A percentile compares a stretch with the other conserved stretches of the same genome.
phyloP scores from a whole-genome alignment of 768 basidiomycete species.

The Trametes meyenii region DNA sequence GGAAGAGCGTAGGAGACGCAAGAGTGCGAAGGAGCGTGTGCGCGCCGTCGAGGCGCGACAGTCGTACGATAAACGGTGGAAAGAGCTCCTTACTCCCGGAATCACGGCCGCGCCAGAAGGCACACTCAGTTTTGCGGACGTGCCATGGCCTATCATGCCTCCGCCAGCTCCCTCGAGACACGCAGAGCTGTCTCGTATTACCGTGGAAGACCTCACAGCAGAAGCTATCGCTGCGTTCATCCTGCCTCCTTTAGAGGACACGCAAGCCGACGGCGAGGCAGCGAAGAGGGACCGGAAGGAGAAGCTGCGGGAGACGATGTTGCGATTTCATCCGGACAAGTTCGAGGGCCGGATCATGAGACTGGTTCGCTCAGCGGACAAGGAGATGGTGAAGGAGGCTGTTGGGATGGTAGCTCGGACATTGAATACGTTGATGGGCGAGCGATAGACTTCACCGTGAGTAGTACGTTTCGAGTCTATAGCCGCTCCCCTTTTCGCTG shows the following conservation, averaged over 20 bases:
- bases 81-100: constrained; percentile 43
- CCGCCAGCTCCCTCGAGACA: background rate
- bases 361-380: constrained; percentile 49
- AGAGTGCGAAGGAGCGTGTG: constrained; percentile 48
- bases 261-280: constrained; percentile 26
- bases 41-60: constrained; percentile 50
- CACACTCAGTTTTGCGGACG: constrained; percentile 52
- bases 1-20: constrained; percentile 53
- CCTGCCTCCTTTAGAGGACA: constrained; percentile 34
- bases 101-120: constrained; percentile 25
- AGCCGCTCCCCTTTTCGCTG: no score
- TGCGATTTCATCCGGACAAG: constrained; percentile 83
- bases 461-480: no score
- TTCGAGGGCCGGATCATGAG: constrained; percentile 74
- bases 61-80: constrained; percentile 63
- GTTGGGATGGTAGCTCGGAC: constrained; percentile 66
- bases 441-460: constrained; percentile 2
- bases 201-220: constrained; percentile 53
- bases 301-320: constrained; percentile 63
- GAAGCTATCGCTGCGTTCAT: constrained; percentile 63
- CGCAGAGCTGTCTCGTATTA: background rate
- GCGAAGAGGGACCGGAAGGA: constrained; percentile 57
- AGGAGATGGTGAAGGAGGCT: constrained; percentile 54
- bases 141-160: constrained; percentile 70
- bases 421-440: constrained; percentile 57